A percentile compares a stretch with the other conserved stretches of the same genome.
These are phyloP conservation scores for Calonectria montana DNA, from an alignment of 2,329 filamentous ascomycete genomes.

Conservation along the genomic window DNA sequence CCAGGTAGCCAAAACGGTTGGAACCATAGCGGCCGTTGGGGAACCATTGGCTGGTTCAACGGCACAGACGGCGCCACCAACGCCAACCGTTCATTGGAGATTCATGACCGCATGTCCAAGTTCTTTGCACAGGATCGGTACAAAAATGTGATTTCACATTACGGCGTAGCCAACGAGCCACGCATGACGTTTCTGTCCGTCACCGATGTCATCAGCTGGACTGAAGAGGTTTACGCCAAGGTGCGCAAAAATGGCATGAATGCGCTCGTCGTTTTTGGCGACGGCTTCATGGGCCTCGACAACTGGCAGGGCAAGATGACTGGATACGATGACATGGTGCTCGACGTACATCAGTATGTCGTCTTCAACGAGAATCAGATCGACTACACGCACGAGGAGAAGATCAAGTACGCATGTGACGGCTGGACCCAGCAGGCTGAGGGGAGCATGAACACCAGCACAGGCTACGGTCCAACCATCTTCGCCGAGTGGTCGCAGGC, in stretches of 20 bases:
- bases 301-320: slow-evolving; percentile 92
- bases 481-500: slow-evolving; percentile 98
- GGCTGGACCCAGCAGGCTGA: slow-evolving; percentile 87
- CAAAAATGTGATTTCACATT: slow-evolving; percentile 90
- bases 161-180: slow-evolving; percentile 95
- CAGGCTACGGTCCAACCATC: slow-evolving; percentile 91
- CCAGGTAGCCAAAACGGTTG: slow-evolving; percentile 97
- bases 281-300: slow-evolving; percentile 90
- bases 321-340: slow-evolving; percentile 76
- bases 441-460: slow-evolving; percentile 76
- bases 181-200: slow-evolving; percentile 81
- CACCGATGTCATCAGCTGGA: slow-evolving; percentile 81
- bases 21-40: slow-evolving; percentile 93
- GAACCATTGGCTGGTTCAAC: slow-evolving; percentile 87
- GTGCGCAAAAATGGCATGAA: slow-evolving; percentile 82
- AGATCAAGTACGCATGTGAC: slow-evolving; percentile 87
- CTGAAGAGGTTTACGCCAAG: slow-evolving; percentile 75
- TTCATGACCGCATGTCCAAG: slow-evolving; percentile 86
- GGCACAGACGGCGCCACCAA: slow-evolving; percentile 87
- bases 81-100: slow-evolving; percentile 82
- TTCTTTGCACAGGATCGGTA: slow-evolving; percentile 97
- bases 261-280: slow-evolving; percentile 84
- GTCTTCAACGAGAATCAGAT: slow-evolving; percentile 96
- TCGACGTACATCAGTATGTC: slow-evolving; percentile 99
- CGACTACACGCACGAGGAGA: slow-evolving; percentile 81